Conservation (phyloP, 495 filamentous ascomycete species). For the Aspergillus coremiiformis region DNA sequence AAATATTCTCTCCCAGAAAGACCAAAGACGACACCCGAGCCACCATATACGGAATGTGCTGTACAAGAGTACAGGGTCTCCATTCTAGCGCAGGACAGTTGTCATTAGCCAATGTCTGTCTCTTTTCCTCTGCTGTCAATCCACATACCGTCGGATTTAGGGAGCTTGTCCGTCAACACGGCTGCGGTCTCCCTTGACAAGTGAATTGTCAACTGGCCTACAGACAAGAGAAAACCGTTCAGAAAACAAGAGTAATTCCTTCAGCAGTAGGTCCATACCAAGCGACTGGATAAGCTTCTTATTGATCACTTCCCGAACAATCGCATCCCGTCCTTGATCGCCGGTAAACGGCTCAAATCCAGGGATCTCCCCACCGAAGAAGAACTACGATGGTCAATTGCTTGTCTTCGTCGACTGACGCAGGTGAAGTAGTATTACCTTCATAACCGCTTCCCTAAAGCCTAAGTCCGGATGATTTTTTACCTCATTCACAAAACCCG, state of each 20-base stretch:
- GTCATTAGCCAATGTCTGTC: not conserved
- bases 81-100: constrained; percentile 17
- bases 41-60: constrained; percentile 37
- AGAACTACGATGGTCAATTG: constrained; percentile 27
- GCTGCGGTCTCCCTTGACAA: constrained; percentile 37
- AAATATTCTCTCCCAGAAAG: constrained; percentile 49
- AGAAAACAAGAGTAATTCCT: not conserved
- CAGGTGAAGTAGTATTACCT: constrained; percentile 27
- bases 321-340: constrained; percentile 18
- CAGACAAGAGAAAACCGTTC: not conserved
- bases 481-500: constrained; percentile 43
- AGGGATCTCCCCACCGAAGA: constrained; percentile 33
- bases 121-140: not conserved
- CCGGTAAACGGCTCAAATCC: constrained; percentile 42
- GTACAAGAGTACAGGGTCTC: constrained; percentile 22
- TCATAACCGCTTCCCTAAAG: constrained; percentile 34
- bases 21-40: constrained; percentile 50
- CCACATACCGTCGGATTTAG: constrained; percentile 29
- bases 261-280: constrained; percentile 13
- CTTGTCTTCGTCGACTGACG: not conserved
- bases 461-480: constrained; percentile 35
- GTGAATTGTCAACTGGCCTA: constrained; percentile 30
- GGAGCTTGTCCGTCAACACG: constrained; percentile 32
- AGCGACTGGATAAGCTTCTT: constrained; percentile 44
- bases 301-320: constrained; percentile 34